Evolutionary conservation across 2,329 filamentous ascomycete species (phyloP), one percentile per base, ranked within the genome.

Genomic region (Teratosphaeria viscida): DNA sequence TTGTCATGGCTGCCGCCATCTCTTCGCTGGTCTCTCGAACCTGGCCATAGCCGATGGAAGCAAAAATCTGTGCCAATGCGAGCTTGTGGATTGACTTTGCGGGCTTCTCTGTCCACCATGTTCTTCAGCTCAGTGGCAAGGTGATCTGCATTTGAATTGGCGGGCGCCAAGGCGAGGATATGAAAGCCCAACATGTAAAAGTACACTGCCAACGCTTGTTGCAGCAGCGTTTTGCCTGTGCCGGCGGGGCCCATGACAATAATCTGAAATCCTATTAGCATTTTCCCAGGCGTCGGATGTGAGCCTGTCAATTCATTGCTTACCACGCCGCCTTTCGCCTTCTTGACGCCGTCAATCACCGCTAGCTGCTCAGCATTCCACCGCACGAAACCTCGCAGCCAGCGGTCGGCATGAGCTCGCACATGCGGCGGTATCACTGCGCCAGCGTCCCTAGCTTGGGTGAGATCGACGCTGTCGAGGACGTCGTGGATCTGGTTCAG

Each of bases 161-260:
- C 60, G 1, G 63, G 62, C 2, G 61, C 61, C 26, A 64, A 26
- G 12, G 57, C 53, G 6, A 65, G 29, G 29, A 64, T 53, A 27
- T 63, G 60, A 52, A 55, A 62, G 4, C 61, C 61, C 19, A 65
- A 43, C 34, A 32, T 55, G 56, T 59, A 63, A 56, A 60, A 66
- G 57, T 65, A 65, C 10, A 63, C 49, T 12, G 61, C 56, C 23
- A 66, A 49, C 1, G 61, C 65, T 55, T 60, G 43, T n/a, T 63
- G 60, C 6, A 67, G 55, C 4, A 60, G 37, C 10, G 62, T 64
- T 59, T 66, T 66, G 23, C 63, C 62, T 34, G 62, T 65, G 11
- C 61, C 64, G 16, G 59, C 63, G 14, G 60, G 57, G 5, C 63
- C 63, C 57, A 58, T 60, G 19, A 59, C 56, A 0, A 64, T n/a